A percentile compares a stretch with the other conserved stretches of the same genome.
Conservation (phyloP, 2,329 filamentous ascomycete species). For the Coniosporium tulheliwenetii region DNA sequence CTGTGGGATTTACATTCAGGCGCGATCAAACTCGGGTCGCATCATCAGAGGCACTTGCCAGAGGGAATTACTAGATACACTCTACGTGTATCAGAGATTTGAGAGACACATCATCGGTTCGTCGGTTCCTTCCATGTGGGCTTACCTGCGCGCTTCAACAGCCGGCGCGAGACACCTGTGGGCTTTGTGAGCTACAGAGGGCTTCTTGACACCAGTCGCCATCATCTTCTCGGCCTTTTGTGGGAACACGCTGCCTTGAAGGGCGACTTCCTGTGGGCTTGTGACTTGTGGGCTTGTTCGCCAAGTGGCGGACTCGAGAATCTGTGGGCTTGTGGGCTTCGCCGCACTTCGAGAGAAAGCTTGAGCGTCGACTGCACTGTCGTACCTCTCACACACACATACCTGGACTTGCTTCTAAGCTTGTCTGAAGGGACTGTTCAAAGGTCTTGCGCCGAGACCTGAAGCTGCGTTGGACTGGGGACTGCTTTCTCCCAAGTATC, state of each 20-base stretch:
- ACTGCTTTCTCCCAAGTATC: no score
- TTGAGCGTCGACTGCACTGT: no score
- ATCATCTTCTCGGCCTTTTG: conserved; percentile 28
- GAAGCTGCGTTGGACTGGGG: no score
- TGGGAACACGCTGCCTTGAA: conserved; percentile 36
- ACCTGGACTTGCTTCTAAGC: conserved; percentile 9
- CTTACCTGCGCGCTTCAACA: conserved; percentile 1
- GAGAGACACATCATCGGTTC: conserved; percentile 5
- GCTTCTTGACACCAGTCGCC: conserved; percentile 3
- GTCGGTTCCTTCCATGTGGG: conserved; percentile 6
- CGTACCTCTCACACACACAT: no score
- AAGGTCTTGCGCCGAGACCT: no score
- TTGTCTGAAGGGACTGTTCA: conserved; percentile 7
- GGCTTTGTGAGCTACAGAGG: conserved; percentile 10
- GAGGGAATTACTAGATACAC: neutral
- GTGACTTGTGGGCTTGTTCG: conserved; percentile 15
- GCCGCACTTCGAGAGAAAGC: conserved; percentile 4
- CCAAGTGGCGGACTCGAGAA: neutral
- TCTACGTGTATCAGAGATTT: neutral
- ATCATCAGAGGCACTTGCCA: no score
- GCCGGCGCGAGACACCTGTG: conserved; percentile 1
- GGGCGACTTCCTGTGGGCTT: conserved; percentile 14
- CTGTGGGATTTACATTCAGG: no score
- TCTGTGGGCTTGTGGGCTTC: conserved; percentile 5
- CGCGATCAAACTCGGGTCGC: no score